Conservation (phyloP, 495 filamentous ascomycete species). For the Rostrohypoxylon terebratum region DNA sequence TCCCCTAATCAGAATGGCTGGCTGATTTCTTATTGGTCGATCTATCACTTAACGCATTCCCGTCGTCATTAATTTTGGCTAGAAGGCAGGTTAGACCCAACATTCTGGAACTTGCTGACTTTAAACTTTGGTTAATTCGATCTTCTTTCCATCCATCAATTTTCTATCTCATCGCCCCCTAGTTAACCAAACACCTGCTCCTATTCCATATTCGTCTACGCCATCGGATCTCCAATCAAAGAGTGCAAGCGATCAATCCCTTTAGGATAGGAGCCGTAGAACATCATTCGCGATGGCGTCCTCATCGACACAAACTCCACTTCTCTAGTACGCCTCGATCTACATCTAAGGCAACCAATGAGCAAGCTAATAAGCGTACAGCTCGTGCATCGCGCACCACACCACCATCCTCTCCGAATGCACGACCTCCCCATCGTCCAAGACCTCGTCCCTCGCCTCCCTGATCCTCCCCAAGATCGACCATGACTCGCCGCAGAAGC, state of each 20-base stretch:
- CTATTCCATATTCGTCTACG: neutral
- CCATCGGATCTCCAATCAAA: neutral
- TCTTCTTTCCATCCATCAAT: conserved; percentile 1
- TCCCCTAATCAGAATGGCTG: neutral
- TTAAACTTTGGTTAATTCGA: conserved; percentile 16
- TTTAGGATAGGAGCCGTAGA: neutral
- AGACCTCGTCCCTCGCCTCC: conserved; percentile 86
- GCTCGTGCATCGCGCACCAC: conserved; percentile 90
- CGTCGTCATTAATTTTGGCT: conserved; percentile 31
- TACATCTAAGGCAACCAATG: conserved; percentile 20
- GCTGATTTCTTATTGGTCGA: conserved; percentile 19
- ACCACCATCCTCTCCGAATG: conserved; percentile 93
- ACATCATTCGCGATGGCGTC: conserved; percentile 71
- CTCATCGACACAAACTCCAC: conserved; percentile 79
- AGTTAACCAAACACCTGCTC: neutral
- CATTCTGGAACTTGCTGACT: conserved; percentile 30
- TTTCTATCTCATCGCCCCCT: conserved; percentile 3
- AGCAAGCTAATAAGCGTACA: conserved; percentile 51
- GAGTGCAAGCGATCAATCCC: neutral
- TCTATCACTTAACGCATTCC: conserved; percentile 14
- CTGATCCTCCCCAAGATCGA: conserved; percentile 95
- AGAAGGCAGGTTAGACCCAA: conserved; percentile 24
- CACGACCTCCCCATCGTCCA: conserved; percentile 79
- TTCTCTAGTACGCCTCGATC: conserved; percentile 76
- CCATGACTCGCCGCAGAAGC: conserved; percentile 83